A percentile compares a stretch with the other conserved stretches of the same genome.
Conservation (phyloP, 2,329 filamentous ascomycete genomes). For the Colletotrichum eleusines region DNA sequence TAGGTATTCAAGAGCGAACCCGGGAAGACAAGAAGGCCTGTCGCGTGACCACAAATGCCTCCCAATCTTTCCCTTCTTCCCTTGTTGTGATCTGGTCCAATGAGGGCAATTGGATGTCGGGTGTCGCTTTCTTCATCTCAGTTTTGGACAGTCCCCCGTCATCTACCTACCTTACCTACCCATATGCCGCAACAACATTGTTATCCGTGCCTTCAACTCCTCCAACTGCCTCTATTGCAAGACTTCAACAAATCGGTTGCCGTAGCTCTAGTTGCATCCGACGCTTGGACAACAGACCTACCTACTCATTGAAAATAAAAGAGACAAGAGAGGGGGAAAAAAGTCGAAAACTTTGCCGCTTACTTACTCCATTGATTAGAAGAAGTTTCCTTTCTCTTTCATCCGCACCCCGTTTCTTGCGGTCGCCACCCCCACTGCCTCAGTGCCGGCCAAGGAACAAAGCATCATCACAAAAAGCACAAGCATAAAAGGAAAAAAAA, state of each 20-base stretch:
- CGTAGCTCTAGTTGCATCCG: not conserved
- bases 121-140: constrained; percentile 20
- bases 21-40: constrained; percentile 2
- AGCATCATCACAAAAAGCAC: constrained; percentile 24
- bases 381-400: not conserved
- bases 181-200: constrained; percentile 7
- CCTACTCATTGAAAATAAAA: not conserved
- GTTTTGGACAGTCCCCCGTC: too few species aligned
- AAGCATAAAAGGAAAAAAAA: not conserved
- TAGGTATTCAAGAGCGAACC: not conserved
- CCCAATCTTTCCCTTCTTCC: not conserved
- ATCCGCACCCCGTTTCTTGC: not conserved
- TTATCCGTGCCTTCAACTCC: constrained; percentile 1
- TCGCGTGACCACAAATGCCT: not conserved
- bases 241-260: constrained; percentile 19
- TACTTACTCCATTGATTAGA: not conserved
- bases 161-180: constrained; percentile 7
- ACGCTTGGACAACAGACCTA: not conserved
- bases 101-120: constrained; percentile 6
- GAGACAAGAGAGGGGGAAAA: not conserved
- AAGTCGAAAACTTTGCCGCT: not conserved
- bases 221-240: constrained; percentile 10
- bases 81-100: constrained; percentile 17
- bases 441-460: constrained; percentile 8
- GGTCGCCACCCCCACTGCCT: not conserved